Evolutionary conservation across 2,329 filamentous ascomycete genomes (phyloP).

Genomic region (Blumeriella jaapii): DNA sequence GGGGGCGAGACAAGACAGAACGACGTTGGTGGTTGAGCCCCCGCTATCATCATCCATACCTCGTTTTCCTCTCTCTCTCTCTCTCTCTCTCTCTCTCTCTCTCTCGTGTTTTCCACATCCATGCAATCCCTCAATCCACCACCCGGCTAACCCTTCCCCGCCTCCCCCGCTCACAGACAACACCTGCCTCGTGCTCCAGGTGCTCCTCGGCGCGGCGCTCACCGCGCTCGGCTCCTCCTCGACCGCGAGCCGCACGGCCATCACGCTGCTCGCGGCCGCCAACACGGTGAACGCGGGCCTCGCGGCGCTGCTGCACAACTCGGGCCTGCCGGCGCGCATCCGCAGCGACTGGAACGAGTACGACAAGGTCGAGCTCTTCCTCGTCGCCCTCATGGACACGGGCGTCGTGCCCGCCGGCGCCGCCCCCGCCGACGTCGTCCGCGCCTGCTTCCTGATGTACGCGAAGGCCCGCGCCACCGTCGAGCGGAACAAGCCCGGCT

Average conservation of each 20-base stretch:
- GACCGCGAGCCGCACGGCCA: conserved; percentile 7
- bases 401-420: conserved; percentile 8
- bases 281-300: conserved; percentile 17
- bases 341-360: conserved; percentile 18
- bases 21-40: too few species aligned
- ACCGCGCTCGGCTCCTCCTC: conserved; percentile 17
- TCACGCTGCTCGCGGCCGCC: conserved; percentile 17
- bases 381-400: conserved; percentile 11
- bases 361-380: conserved; percentile 12
- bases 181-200: conserved; percentile 18
- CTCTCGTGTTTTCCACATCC: too few species aligned
- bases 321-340: conserved; percentile 14
- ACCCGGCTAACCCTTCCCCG: too few species aligned
- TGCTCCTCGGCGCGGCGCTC: conserved; percentile 19
- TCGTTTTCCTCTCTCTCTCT: too few species aligned
- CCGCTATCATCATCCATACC: too few species aligned
- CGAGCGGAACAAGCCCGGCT: conserved; percentile 12
- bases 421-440: conserved; percentile 10
- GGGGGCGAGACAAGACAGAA: too few species aligned
- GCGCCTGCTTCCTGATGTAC: conserved; percentile 9
- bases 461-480: conserved; percentile 14
- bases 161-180: too few species aligned
- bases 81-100: too few species aligned
- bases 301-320: conserved; percentile 16
- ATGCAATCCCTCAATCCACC: too few species aligned